Evolutionary conservation across 257 asterid genomes (phyloP).

Genomic region (Nyctanthes arbortristis): DNA sequence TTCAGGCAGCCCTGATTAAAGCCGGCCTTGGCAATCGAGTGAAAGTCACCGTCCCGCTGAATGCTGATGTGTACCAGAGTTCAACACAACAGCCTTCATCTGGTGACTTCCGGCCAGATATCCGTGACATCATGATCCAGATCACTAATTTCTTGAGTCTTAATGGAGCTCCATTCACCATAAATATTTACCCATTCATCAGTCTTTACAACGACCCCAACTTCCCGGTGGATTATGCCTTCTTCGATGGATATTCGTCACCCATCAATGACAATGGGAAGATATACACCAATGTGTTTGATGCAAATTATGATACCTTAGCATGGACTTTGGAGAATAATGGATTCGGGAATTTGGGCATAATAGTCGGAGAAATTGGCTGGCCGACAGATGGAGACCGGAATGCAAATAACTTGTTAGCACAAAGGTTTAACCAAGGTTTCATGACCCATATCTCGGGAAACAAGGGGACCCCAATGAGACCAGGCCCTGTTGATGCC

Average conservation of each 20-base stretch:
- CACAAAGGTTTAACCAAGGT: constrained; percentile 75
- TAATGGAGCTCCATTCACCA: constrained; percentile 64
- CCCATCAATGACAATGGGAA: constrained; percentile 61
- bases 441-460: constrained; percentile 51
- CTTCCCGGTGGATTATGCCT: constrained; percentile 76
- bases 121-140: constrained; percentile 48
- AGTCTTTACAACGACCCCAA: constrained; percentile 68
- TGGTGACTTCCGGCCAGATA: constrained; percentile 63
- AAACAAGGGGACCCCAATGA: constrained; percentile 65
- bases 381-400: constrained; percentile 81
- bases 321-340: constrained; percentile 61
- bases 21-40: constrained; percentile 71
- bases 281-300: constrained; percentile 62
- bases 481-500: constrained; percentile 67
- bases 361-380: constrained; percentile 72
- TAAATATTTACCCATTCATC: constrained; percentile 80
- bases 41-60: constrained; percentile 62
- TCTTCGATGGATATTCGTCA: constrained; percentile 59
- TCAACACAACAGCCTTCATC: constrained; percentile 56
- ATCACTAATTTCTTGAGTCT: constrained; percentile 54
- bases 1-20: constrained; percentile 75
- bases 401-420: constrained; percentile 46
- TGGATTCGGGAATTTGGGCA: constrained; percentile 55
- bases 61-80: constrained; percentile 76
- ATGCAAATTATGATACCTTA: constrained; percentile 73